These are phyloP conservation scores for Annulohypoxylon bovei DNA, from an alignment of 495 filamentous ascomycete genomes.

Conservation along the genomic window DNA sequence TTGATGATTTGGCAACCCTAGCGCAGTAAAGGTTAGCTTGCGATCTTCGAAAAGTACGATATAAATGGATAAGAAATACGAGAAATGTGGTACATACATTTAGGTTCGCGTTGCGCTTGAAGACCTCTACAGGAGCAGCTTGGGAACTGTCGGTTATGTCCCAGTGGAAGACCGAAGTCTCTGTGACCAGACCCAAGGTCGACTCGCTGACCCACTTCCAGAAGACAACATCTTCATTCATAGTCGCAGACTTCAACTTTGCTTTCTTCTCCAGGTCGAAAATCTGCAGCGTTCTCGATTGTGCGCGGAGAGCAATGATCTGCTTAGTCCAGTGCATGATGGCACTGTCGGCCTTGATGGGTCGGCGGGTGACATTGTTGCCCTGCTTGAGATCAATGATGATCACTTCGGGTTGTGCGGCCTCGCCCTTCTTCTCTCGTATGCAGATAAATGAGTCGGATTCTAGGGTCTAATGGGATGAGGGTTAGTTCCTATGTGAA, in stretches of 20 bases:
- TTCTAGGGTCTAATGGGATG: slow-evolving; percentile 81
- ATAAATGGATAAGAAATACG: background rate
- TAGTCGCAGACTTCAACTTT: slow-evolving; percentile 93
- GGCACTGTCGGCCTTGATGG: slow-evolving; percentile 99
- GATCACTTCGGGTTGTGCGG: slow-evolving; percentile 88
- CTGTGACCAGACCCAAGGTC: slow-evolving; percentile 87
- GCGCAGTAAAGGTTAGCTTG: slow-evolving; percentile 32
- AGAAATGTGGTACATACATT: slow-evolving; percentile 64
- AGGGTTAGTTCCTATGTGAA: slow-evolving; percentile 29
- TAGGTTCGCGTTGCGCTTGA: slow-evolving; percentile 91
- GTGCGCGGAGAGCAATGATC: slow-evolving; percentile 95
- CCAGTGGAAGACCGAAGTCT: slow-evolving; percentile 94
- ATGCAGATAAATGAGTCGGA: slow-evolving; percentile 96
- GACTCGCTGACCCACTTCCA: slow-evolving; percentile 98
- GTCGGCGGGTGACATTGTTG: slow-evolving; percentile 90
- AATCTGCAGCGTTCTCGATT: slow-evolving; percentile 92
- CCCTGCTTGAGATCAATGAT: slow-evolving; percentile 95
- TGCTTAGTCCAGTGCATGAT: slow-evolving; percentile 98
- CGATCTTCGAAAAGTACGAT: background rate
- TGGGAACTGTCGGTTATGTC: slow-evolving; percentile 87
- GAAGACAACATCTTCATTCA: slow-evolving; percentile 96
- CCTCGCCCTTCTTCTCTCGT: slow-evolving; percentile 85
- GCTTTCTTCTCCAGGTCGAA: slow-evolving; percentile 90
- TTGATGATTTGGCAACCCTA: slow-evolving; percentile 99
- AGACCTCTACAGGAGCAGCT: slow-evolving; percentile 83